A percentile compares a stretch with the other conserved stretches of the same genome.
Evolutionary conservation across 1,284 basidiomycete genomes (phyloP).

Genomic region (Mycena sp.): DNA sequence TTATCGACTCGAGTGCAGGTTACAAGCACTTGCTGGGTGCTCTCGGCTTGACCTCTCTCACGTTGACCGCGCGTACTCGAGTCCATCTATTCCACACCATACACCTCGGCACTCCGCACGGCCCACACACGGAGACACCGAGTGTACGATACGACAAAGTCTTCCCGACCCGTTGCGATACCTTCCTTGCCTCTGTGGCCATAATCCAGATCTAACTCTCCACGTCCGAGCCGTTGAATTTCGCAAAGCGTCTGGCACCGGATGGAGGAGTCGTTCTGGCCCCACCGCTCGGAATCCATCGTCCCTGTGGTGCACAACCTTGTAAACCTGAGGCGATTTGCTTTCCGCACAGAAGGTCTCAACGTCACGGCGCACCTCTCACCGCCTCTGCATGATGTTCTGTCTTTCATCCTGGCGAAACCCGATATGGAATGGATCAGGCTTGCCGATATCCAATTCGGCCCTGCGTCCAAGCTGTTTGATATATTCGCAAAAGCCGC

Average conservation of each 20-base stretch:
- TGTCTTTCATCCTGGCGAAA: background rate
- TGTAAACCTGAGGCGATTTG: background rate
- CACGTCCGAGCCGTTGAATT: background rate
- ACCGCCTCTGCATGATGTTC: background rate
- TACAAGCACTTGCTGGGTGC: background rate
- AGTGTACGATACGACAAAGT: background rate
- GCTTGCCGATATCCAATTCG: background rate
- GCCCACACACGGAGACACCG: background rate
- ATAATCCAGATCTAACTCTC: background rate
- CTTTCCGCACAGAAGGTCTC: background rate
- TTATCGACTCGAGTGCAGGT: background rate
- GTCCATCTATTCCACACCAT: constrained; percentile 2
- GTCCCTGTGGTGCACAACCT: background rate
- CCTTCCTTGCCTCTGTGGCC: background rate
- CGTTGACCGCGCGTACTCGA: background rate
- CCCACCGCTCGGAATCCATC: background rate
- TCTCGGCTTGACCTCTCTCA: background rate
- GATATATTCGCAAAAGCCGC: background rate
- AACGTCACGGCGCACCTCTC: background rate
- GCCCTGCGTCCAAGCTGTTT: background rate
- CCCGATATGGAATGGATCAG: background rate
- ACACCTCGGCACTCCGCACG: background rate
- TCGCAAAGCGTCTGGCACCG: constrained; percentile 1
- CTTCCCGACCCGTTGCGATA: background rate
- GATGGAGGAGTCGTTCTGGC: background rate